phyloP scores from a whole-genome alignment of 441 rosid species.

The Populus trichocarpa region DNA sequence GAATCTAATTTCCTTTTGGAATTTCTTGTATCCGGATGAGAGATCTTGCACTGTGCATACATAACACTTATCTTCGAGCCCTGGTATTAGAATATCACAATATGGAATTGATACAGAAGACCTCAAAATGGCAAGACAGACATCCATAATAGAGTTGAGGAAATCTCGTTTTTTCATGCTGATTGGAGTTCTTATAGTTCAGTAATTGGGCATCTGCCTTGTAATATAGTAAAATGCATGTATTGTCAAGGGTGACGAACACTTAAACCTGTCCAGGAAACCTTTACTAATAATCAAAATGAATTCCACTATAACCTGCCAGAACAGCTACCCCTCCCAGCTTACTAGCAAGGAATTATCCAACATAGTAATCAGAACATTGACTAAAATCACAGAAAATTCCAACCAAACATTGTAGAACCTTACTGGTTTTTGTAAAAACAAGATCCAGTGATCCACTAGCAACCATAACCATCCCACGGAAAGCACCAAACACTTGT shows the following conservation, averaged over 20 bases:
- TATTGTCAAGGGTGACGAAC: not conserved
- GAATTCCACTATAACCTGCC: not conserved
- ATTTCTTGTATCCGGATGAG: not conserved
- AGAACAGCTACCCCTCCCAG: not conserved
- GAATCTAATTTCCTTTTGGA: not conserved
- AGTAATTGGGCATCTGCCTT: not conserved
- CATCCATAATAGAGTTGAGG: not conserved
- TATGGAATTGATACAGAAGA: not conserved
- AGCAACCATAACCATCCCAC: conserved; percentile 3
- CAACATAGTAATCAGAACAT: not conserved
- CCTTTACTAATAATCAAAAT: not conserved
- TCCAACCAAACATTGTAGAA: not conserved
- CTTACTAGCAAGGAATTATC: not conserved
- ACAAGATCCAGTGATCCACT: not conserved
- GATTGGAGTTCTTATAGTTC: not conserved
- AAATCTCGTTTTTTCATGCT: not conserved
- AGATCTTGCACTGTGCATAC: not conserved
- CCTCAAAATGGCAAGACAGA: not conserved
- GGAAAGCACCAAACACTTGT: conserved; percentile 10
- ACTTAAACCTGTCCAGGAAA: not conserved
- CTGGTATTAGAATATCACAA: not conserved
- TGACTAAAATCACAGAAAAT: not conserved
- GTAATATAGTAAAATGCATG: not conserved
- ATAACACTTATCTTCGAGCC: not conserved
- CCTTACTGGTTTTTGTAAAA: not conserved